Conservation (phyloP, 2,329 filamentous ascomycete genomes). For the Fusarium penzigii region DNA sequence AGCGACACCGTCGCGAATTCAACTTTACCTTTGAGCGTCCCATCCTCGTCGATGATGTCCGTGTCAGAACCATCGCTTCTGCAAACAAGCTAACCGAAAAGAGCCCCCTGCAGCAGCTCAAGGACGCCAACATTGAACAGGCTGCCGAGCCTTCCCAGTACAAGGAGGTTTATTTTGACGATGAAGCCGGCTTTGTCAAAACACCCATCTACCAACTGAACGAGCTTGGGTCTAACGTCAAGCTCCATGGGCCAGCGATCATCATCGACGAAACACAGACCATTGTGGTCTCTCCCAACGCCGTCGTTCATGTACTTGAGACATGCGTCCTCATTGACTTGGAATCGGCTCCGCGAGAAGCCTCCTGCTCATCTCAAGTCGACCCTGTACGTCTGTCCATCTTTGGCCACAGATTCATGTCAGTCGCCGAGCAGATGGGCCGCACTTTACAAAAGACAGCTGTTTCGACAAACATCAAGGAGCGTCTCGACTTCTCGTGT, state of each 20-base stretch:
- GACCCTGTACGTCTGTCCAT: constrained; percentile 76
- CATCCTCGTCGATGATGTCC: constrained; percentile 45
- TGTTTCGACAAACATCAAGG: constrained; percentile 78
- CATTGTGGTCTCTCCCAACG: constrained; percentile 62
- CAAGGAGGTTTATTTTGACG: constrained; percentile 14
- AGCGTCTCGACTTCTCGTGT: constrained; percentile 79
- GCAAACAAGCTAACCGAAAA: constrained; percentile 15
- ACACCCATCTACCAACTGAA: constrained; percentile 29
- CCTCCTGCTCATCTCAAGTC: too few species aligned
- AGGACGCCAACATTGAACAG: too few species aligned
- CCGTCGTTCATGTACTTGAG: constrained; percentile 34
- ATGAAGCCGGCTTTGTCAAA: constrained; percentile 19
- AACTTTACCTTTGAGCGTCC: constrained; percentile 60
- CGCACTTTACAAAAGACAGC: constrained; percentile 77
- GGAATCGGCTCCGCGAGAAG: too few species aligned
- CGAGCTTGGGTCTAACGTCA: constrained; percentile 11
- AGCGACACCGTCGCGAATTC: constrained; percentile 73
- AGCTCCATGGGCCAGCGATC: constrained; percentile 41
- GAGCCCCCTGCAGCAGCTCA: constrained; percentile 25
- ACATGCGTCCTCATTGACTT: constrained; percentile 40
- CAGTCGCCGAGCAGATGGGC: constrained; percentile 83
- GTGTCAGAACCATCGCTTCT: constrained; percentile 27
- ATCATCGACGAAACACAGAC: constrained; percentile 72
- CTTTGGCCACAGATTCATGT: constrained; percentile 82
- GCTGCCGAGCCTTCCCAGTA: constrained; percentile 6